Conservation (phyloP, 306 rosid genomes). For the Lablab purpureus region DNA sequence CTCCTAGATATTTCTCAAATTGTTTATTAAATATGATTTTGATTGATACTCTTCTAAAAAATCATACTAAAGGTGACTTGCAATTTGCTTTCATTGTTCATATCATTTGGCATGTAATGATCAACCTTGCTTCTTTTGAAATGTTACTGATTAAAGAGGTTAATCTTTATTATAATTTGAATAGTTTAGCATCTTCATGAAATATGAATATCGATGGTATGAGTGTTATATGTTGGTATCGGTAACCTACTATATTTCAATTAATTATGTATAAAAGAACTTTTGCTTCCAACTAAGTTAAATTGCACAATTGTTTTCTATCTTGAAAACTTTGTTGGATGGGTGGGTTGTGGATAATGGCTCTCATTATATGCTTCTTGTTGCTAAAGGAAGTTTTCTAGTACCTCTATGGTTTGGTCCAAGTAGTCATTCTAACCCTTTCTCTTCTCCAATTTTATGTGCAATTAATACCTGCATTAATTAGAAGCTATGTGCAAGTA, state of each 20-base stretch:
- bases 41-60: neutral
- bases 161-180: constrained; percentile 12
- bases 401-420: constrained; percentile 28
- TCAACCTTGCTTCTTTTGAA: neutral
- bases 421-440: neutral
- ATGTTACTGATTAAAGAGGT: no score
- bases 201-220: neutral
- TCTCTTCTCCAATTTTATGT: neutral
- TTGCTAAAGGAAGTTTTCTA: neutral
- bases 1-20: neutral
- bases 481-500: neutral
- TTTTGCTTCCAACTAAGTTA: neutral
- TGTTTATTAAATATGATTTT: neutral
- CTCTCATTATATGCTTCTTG: neutral
- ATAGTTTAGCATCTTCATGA: neutral
- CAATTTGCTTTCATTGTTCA: constrained; percentile 2
- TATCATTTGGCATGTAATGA: neutral
- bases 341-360: neutral
- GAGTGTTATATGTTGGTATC: neutral
- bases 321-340: constrained; percentile 1
- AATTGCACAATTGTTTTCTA: neutral
- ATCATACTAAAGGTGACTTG: neutral
- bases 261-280: neutral
- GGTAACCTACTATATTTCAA: neutral
- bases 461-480: neutral